Evolutionary conservation across 2,329 filamentous ascomycete species (phyloP).

Genomic region (Nemania bipapillata): DNA sequence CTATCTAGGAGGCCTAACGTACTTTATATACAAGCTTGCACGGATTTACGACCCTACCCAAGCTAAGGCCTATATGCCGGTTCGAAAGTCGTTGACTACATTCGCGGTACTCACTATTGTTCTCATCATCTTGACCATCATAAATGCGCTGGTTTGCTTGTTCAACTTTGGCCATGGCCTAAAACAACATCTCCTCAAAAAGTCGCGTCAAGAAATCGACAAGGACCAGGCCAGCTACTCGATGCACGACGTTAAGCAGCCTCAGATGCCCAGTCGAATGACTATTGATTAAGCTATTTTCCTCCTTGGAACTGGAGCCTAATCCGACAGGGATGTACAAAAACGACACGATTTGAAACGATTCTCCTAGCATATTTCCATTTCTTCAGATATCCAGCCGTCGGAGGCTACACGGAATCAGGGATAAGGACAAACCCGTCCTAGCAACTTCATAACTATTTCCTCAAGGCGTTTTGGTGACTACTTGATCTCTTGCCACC

Average conservation of each 20-base stretch:
- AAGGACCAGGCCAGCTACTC: constrained; percentile 66
- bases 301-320: constrained; percentile 1
- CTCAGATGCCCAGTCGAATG: constrained; percentile 66
- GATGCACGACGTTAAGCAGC: constrained; percentile 67
- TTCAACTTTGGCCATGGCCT: constrained; percentile 89
- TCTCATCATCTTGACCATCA: constrained; percentile 87
- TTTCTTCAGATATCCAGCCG: constrained; percentile 46
- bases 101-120: constrained; percentile 94
- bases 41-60: constrained; percentile 84
- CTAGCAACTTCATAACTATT: constrained; percentile 30
- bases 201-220: constrained; percentile 59
- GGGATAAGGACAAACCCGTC: constrained; percentile 19
- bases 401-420: constrained; percentile 29
- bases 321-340: constrained; percentile 47
- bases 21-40: constrained; percentile 98
- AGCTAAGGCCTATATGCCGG: constrained; percentile 74
- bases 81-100: constrained; percentile 85
- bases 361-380: constrained; percentile 44
- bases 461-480: constrained; percentile 37
- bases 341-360: constrained; percentile 48
- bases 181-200: constrained; percentile 81
- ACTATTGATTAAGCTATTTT: constrained; percentile 65
- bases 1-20: constrained; percentile 88
- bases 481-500: constrained; percentile 18
- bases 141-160: constrained; percentile 87